phyloP scores from a whole-genome alignment of 2,329 filamentous ascomycete genomes.

The Alternaria viburni region DNA sequence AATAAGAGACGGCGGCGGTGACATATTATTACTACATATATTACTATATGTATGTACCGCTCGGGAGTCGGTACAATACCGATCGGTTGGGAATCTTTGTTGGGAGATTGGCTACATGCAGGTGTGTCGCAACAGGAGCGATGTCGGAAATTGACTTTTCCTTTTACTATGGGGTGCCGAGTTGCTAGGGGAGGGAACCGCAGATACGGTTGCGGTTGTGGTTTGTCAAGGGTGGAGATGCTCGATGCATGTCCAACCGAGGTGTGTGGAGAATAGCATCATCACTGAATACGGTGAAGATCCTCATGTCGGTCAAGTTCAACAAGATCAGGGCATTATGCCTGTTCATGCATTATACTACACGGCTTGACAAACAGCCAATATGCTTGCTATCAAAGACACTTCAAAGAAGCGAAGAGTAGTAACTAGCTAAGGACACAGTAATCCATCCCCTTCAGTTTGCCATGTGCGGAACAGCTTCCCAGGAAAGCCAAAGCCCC shows the following conservation, averaged over 20 bases:
- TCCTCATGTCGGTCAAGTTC: not conserved
- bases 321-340: not conserved
- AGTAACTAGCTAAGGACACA: not conserved
- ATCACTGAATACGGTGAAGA: not conserved
- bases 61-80: not conserved
- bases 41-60: not conserved
- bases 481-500: not conserved
- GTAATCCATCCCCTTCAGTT: not conserved
- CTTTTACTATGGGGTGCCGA: not conserved
- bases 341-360: slow-evolving; percentile 4
- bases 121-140: not conserved
- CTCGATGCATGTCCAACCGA: not conserved
- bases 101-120: not conserved
- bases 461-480: not conserved
- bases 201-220: not conserved
- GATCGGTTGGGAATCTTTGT: not conserved
- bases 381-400: slow-evolving; percentile 4
- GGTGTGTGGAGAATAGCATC: not conserved
- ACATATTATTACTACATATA: not conserved
- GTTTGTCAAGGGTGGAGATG: not conserved
- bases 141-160: not conserved
- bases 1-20: not conserved
- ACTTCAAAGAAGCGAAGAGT: not conserved
- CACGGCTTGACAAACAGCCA: not conserved
- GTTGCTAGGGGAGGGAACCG: not conserved